These are phyloP conservation scores for Allomyces arbusculus DNA, from an alignment of 192 early-diverging fungal genomes.

Conservation along the genomic window DNA sequence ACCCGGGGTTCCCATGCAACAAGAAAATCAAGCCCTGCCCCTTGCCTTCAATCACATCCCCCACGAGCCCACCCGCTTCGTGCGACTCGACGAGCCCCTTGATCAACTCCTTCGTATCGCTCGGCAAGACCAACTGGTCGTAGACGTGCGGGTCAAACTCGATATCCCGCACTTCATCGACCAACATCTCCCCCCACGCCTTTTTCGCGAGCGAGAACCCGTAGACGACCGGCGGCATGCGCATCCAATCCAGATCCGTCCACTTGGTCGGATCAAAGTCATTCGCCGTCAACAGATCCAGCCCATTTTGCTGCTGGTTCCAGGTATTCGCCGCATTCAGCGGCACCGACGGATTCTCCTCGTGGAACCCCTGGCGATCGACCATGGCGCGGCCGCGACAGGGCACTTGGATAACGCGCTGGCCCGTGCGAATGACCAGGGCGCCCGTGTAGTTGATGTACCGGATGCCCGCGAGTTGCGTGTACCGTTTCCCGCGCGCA, in stretches of 20 bases:
- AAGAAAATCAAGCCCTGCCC: constrained; percentile 28
- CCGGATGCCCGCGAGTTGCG: constrained; percentile 3
- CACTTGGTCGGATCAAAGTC: not conserved
- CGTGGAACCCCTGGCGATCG: not conserved
- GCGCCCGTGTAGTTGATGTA: constrained; percentile 2
- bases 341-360: constrained; percentile 3
- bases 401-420: not conserved
- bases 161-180: constrained; percentile 16
- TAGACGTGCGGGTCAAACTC: constrained; percentile 26
- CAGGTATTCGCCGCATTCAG: not conserved
- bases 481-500: constrained; percentile 3
- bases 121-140: constrained; percentile 23
- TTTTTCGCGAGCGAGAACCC: constrained; percentile 30
- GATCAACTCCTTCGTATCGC: constrained; percentile 21
- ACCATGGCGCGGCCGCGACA: not conserved
- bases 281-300: not conserved
- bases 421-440: not conserved
- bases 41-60: constrained; percentile 29
- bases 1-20: constrained; percentile 32
- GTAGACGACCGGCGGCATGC: constrained; percentile 20
- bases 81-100: constrained; percentile 24
- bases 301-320: not conserved
- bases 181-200: constrained; percentile 28
- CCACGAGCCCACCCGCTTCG: not conserved
- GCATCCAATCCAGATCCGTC: too few species aligned